These are phyloP conservation scores for Populus tremula DNA, from an alignment of 345 rosid species.

Conservation along the genomic window DNA sequence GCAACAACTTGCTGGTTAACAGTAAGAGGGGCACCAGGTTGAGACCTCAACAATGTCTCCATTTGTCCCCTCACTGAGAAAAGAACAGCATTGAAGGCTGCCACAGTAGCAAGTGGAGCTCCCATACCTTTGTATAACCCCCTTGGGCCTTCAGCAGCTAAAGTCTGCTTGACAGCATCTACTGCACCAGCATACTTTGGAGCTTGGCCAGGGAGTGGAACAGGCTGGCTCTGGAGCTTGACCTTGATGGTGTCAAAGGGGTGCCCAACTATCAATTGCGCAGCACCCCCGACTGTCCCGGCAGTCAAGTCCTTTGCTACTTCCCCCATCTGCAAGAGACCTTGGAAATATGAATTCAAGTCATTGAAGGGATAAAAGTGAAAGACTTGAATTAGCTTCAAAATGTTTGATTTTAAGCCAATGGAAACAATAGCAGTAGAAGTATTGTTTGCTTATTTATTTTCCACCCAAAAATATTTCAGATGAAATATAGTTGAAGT, in stretches of 20 bases:
- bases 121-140: conserved; percentile 99
- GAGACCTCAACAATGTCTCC: conserved; percentile 79
- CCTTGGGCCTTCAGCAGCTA: conserved; percentile 87
- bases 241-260: conserved; percentile 99
- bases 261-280: conserved; percentile 82
- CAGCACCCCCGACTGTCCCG: conserved; percentile 96
- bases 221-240: conserved; percentile 97
- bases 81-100: conserved; percentile 92
- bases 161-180: conserved; percentile 81
- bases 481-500: background rate
- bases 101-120: conserved; percentile 97
- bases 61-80: conserved; percentile 93
- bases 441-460: background rate
- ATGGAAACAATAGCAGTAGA: background rate
- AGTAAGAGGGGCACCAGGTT: conserved; percentile 74
- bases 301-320: conserved; percentile 79
- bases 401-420: background rate
- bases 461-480: background rate
- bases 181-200: conserved; percentile 74
- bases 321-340: conserved; percentile 68
- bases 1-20: conserved; percentile 72
- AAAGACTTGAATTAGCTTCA: background rate
- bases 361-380: background rate
- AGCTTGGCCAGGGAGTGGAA: conserved; percentile 74
- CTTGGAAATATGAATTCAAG: background rate